phyloP scores from a whole-genome alignment of 2,329 filamentous ascomycete genomes.

The Claviceps maximensis region DNA sequence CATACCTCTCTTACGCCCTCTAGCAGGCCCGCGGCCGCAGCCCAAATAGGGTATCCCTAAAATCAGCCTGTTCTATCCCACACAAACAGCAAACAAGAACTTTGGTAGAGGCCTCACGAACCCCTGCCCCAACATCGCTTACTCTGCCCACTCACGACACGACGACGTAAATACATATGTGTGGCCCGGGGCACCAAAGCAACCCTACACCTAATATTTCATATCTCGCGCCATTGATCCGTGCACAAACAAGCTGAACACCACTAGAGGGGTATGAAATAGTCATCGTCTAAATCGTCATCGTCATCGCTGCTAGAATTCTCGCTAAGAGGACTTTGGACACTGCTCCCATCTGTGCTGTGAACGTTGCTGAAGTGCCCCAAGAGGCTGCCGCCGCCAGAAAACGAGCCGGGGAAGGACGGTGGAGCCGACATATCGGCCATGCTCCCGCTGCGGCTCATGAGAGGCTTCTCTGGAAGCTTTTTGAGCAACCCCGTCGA shows the following conservation, averaged over 20 bases:
- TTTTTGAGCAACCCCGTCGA: conserved; percentile 55
- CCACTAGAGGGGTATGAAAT: conserved; percentile 12
- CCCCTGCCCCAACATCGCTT: not conserved
- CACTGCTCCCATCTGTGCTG: conserved; percentile 35
- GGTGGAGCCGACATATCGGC: conserved; percentile 29
- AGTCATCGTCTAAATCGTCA: conserved; percentile 35
- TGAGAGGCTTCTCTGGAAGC: conserved; percentile 56
- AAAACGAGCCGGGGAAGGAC: conserved; percentile 15
- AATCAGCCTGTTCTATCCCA: not conserved
- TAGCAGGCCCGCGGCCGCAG: not conserved
- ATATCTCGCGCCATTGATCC: no score
- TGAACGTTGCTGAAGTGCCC: conserved; percentile 30
- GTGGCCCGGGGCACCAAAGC: not conserved
- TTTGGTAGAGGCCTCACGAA: no score
- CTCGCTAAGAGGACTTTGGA: conserved; percentile 36
- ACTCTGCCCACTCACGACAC: not conserved
- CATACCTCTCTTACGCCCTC: not conserved
- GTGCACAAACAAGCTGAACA: no score
- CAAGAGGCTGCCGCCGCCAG: conserved; percentile 21
- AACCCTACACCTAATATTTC: not conserved
- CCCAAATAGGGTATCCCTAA: not conserved
- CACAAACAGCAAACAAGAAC: not conserved
- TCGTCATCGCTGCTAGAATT: conserved; percentile 43
- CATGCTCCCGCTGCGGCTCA: conserved; percentile 41
- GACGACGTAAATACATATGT: not conserved